phyloP scores from a whole-genome alignment of 2,329 filamentous ascomycete species.

The Colletotrichum zoysiae region DNA sequence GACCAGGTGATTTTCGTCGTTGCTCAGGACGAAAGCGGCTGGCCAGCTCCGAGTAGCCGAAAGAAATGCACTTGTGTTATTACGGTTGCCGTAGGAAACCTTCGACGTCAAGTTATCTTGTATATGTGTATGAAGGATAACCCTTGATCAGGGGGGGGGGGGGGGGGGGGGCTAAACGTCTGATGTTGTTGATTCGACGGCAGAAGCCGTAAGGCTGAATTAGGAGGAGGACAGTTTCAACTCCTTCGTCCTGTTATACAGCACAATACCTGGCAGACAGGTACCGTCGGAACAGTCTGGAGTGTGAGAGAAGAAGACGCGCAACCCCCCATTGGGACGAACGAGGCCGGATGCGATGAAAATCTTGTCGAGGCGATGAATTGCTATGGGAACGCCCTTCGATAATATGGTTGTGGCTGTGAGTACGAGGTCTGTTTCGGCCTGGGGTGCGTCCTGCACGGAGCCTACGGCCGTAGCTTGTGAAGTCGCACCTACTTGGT shows the following conservation, averaged over 20 bases:
- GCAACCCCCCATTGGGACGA: conserved; percentile 1
- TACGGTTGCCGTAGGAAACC: background rate
- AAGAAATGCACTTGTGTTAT: too few species aligned
- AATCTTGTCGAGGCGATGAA: background rate
- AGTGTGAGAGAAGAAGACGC: background rate
- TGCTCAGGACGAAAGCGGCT: background rate
- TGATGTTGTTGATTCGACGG: conserved; percentile 1
- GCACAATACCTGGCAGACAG: background rate
- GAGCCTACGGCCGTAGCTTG: conserved; percentile 24
- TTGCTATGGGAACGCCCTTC: conserved; percentile 17
- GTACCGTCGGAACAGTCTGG: background rate
- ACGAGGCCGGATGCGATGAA: conserved; percentile 10
- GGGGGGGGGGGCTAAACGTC: background rate
- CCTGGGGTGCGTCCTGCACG: background rate
- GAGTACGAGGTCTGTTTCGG: conserved; percentile 32
- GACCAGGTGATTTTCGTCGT: background rate
- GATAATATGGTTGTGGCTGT: conserved; percentile 23
- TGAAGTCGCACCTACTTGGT: background rate
- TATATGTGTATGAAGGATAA: background rate
- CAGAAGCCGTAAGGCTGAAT: conserved; percentile 15
- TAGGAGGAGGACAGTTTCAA: background rate
- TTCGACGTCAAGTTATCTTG: background rate
- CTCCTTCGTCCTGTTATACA: conserved; percentile 4
- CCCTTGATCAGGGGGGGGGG: background rate
- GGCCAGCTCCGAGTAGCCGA: background rate